These are phyloP conservation scores for Multifurca ochricompacta DNA, from an alignment of 768 basidiomycete genomes.

Conservation along the genomic window DNA sequence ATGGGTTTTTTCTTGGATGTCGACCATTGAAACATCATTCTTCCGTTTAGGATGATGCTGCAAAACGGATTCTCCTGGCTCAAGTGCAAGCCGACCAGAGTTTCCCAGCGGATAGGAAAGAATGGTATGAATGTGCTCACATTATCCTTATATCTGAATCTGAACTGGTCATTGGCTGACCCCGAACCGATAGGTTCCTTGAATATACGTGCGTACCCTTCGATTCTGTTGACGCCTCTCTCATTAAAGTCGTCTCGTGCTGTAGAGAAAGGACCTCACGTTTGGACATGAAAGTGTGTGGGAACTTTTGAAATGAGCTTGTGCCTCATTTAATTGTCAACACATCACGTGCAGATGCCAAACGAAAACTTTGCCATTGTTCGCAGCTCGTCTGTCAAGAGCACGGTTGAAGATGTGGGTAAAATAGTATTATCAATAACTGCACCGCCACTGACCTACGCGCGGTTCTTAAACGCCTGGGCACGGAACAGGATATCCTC, in stretches of 20 bases:
- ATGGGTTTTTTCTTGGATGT: background rate
- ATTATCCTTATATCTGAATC: background rate
- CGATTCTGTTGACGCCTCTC: background rate
- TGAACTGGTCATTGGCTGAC: background rate
- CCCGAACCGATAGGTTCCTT: background rate
- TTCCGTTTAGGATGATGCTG: background rate
- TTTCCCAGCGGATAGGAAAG: slow-evolving; percentile 1
- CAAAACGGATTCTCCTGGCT: background rate
- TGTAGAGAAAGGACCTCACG: background rate
- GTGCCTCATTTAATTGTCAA: background rate
- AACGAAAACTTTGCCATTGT: slow-evolving; percentile 4
- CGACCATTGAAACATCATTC: background rate
- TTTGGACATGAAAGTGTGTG: slow-evolving; percentile 4
- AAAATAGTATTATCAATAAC: background rate
- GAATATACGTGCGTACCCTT: slow-evolving; percentile 1
- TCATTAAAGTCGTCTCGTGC: background rate
- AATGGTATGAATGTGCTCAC: background rate
- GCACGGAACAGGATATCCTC: background rate
- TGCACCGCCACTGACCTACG: background rate
- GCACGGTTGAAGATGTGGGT: slow-evolving; percentile 6
- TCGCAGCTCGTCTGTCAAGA: background rate
- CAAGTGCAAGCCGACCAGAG: slow-evolving; percentile 3
- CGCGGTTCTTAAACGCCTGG: background rate
- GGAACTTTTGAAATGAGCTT: too few species aligned
- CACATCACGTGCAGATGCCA: slow-evolving; percentile 3